phyloP scores from a whole-genome alignment of 176 grass and related monocot species.

The Poa annua region DNA sequence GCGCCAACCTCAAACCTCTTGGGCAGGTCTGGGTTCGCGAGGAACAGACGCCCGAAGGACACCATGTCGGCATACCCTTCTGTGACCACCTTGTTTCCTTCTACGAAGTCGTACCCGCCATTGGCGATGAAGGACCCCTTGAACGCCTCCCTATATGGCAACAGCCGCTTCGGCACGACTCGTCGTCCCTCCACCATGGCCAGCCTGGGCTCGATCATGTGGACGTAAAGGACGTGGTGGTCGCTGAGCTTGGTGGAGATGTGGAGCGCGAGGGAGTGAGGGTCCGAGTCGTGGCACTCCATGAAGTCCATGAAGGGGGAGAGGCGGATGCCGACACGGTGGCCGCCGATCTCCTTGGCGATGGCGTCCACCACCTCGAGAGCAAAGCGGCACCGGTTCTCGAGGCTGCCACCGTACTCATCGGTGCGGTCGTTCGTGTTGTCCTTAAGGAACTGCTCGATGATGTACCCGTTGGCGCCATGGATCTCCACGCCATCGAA shows the following conservation, averaged over 20 bases:
- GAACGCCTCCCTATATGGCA: not conserved
- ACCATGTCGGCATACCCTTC: not conserved
- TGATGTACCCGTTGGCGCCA: not conserved
- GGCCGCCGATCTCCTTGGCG: not conserved
- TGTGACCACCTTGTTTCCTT: not conserved
- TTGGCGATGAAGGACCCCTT: not conserved
- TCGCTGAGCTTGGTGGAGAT: not conserved
- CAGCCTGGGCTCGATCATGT: not conserved
- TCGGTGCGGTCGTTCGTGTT: not conserved
- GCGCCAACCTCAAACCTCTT: not conserved
- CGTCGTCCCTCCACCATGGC: not conserved
- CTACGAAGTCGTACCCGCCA: not conserved
- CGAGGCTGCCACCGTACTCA: not conserved
- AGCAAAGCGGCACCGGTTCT: not conserved
- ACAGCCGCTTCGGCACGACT: not conserved
- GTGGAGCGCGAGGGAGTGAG: not conserved
- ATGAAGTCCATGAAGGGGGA: not conserved
- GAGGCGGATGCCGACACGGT: not conserved
- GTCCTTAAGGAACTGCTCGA: not conserved
- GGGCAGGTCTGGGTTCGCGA: not conserved
- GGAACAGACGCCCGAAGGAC: not conserved
- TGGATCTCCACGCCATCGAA: not conserved
- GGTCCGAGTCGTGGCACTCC: not conserved
- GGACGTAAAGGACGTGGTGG: not conserved
- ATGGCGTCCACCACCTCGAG: not conserved